phyloP scores from a whole-genome alignment of 345 rosid species.

The Sapria himalayana region DNA sequence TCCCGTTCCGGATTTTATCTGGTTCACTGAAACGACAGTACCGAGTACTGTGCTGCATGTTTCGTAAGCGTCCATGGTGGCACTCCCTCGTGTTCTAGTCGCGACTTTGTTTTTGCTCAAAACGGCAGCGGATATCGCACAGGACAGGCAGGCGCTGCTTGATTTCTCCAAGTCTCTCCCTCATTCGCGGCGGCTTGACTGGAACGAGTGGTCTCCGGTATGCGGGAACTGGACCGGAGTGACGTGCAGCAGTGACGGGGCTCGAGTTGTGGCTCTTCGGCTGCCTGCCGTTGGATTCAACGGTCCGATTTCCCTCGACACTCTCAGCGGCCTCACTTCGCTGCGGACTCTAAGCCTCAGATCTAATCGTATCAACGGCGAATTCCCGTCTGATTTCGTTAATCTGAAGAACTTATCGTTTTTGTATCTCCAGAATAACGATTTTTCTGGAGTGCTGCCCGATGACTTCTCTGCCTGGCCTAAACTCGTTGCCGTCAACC shows the following conservation, averaged over 20 bases:
- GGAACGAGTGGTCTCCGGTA: conserved; percentile 32
- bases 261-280: conserved; percentile 40
- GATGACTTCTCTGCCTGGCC: conserved; percentile 31
- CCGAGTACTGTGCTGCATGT: no score
- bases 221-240: conserved; percentile 65
- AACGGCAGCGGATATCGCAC: conserved; percentile 22
- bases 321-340: conserved; percentile 50
- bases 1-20: no score
- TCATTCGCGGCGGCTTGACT: conserved; percentile 35
- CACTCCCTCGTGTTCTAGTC: conserved; percentile 4
- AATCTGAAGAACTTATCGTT: conserved; percentile 42
- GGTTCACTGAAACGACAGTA: no score
- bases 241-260: conserved; percentile 30
- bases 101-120: conserved; percentile 6
- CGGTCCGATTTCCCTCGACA: conserved; percentile 49
- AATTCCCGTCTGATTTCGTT: conserved; percentile 43
- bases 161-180: conserved; percentile 27
- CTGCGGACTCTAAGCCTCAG: conserved; percentile 68
- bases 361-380: conserved; percentile 44
- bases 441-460: conserved; percentile 45
- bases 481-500: conserved; percentile 46
- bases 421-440: conserved; percentile 62
- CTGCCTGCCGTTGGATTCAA: conserved; percentile 67
- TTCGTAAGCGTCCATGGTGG: conserved; percentile 10
- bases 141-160: conserved; percentile 59